Evolutionary conservation across 345 rosid species (phyloP).

Genomic region (Brassica rapa): DNA sequence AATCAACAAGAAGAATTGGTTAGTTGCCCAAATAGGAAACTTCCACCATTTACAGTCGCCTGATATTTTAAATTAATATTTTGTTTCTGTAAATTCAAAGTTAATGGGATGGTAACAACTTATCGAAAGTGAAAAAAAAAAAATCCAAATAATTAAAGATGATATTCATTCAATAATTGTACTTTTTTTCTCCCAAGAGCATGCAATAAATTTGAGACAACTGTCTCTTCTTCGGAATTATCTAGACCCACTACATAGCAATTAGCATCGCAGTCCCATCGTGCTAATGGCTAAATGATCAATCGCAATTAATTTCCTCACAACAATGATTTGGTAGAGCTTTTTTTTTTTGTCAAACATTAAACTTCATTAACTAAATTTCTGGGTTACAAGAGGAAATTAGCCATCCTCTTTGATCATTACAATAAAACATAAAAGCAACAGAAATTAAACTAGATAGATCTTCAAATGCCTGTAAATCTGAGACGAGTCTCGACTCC

Average conservation of each 20-base stretch:
- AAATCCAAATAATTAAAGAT: background rate
- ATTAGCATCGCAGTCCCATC: background rate
- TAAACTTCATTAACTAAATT: no score
- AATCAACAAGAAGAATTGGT: constrained; percentile 22
- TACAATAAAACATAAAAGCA: no score
- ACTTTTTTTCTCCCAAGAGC: background rate
- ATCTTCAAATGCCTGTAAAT: no score
- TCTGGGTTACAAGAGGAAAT: no score
- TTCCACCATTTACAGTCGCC: constrained; percentile 33
- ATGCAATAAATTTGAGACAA: constrained; percentile 21
- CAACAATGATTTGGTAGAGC: background rate
- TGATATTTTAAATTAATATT: background rate
- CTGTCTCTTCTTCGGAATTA: constrained; percentile 1
- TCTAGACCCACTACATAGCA: constrained; percentile 9
- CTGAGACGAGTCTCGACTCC: no score
- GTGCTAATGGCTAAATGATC: background rate
- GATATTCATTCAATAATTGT: constrained; percentile 17
- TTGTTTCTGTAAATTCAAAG: constrained; percentile 14
- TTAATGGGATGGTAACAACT: constrained; percentile 20
- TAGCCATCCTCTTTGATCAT: no score
- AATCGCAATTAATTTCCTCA: background rate
- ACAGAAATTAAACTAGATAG: no score
- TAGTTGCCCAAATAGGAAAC: constrained; percentile 42
- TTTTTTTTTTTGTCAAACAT: no score
- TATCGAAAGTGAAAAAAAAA: background rate